Evolutionary conservation across 805 yeast genomes (phyloP).

Genomic region (Ogataea zsoltii): DNA sequence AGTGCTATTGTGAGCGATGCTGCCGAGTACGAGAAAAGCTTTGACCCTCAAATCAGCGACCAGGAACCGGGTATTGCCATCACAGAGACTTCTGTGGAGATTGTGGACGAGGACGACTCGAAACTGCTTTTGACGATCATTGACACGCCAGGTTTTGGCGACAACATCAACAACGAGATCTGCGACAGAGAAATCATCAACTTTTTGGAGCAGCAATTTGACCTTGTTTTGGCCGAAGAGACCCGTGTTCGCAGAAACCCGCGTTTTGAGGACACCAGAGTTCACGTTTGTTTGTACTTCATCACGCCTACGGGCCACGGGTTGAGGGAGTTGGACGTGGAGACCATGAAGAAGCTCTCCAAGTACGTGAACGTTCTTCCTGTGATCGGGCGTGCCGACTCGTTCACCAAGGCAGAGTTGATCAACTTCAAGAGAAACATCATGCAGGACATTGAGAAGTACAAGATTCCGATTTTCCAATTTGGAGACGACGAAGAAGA

Average conservation of each 20-base stretch:
- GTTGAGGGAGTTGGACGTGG: constrained; percentile 69
- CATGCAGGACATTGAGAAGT: constrained; percentile 61
- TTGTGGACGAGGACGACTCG: constrained; percentile 60
- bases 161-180: constrained; percentile 58
- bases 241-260: constrained; percentile 86
- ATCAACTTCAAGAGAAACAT: constrained; percentile 59
- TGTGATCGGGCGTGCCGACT: constrained; percentile 67
- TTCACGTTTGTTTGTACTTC: constrained; percentile 72
- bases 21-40: constrained; percentile 55
- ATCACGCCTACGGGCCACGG: constrained; percentile 80
- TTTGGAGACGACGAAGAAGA: constrained; percentile 73
- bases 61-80: constrained; percentile 77
- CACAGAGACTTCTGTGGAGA: constrained; percentile 63
- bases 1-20: constrained; percentile 57
- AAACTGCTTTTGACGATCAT: constrained; percentile 54
- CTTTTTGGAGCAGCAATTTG: constrained; percentile 76
- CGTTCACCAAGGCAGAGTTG: constrained; percentile 65
- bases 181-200: constrained; percentile 67
- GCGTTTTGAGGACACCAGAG: constrained; percentile 72
- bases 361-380: constrained; percentile 77
- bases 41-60: constrained; percentile 59
- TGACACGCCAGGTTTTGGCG: constrained; percentile 64
- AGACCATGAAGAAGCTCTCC: constrained; percentile 67
- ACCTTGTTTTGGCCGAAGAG: constrained; percentile 79
- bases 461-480: constrained; percentile 72